phyloP scores from a whole-genome alignment of 2,329 filamentous ascomycete genomes.

The Aspergillus udagawae region DNA sequence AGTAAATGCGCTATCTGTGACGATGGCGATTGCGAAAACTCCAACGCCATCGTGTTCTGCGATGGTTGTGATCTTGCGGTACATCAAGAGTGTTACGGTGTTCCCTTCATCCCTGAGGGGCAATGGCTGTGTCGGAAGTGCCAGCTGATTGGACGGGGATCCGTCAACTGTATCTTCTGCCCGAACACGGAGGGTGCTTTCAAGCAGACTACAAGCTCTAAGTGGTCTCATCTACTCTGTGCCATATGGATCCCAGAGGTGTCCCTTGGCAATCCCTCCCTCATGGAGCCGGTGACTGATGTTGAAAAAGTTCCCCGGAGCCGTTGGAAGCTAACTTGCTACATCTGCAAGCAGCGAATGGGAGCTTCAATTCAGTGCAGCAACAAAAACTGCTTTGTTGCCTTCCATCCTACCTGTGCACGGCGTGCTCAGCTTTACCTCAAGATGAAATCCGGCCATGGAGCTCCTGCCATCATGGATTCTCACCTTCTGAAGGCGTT shows the following conservation, averaged over 20 bases:
- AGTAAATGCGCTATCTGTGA: constrained; percentile 97
- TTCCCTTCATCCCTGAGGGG: constrained; percentile 96
- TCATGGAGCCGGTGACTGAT: constrained; percentile 98
- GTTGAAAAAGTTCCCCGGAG: constrained; percentile 95
- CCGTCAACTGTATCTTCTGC: constrained; percentile 96
- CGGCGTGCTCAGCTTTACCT: constrained; percentile 81
- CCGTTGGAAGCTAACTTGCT: constrained; percentile 89
- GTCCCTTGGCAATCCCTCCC: constrained; percentile 88
- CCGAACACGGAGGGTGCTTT: constrained; percentile 97
- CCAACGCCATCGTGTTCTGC: constrained; percentile 98
- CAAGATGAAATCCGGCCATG: constrained; percentile 93
- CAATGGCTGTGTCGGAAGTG: constrained; percentile 98
- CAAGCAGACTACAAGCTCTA: constrained; percentile 93
- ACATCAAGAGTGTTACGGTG: constrained; percentile 97
- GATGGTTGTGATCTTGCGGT: constrained; percentile 97
- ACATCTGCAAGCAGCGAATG: constrained; percentile 97
- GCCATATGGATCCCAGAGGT: constrained; percentile 99
- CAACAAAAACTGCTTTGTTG: constrained; percentile 94
- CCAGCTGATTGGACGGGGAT: constrained; percentile 86
- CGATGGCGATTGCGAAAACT: constrained; percentile 98
- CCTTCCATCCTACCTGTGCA: constrained; percentile 96
- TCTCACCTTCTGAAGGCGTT: constrained; percentile 85
- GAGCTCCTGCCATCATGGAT: constrained; percentile 72
- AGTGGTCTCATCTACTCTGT: constrained; percentile 95
- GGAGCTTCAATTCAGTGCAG: constrained; percentile 97